Evolutionary conservation across 805 yeast species (phyloP).

Genomic region (Pichia cabralensis): DNA sequence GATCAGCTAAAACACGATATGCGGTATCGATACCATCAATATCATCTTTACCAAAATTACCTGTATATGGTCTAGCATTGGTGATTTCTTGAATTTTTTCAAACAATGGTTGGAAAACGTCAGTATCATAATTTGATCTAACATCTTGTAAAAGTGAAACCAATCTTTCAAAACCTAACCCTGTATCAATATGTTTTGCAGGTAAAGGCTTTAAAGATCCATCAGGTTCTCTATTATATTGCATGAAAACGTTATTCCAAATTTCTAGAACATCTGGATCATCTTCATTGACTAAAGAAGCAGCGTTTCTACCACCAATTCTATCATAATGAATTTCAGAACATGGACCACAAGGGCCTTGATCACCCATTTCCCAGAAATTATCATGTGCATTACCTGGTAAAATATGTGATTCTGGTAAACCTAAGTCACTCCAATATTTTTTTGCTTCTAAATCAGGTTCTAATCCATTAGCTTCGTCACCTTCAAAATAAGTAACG

Average conservation of each 20-base stretch:
- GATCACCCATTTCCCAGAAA: slow-evolving; percentile 99
- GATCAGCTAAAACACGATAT: slow-evolving; percentile 96
- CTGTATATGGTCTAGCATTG: slow-evolving; percentile 83
- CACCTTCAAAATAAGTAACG: slow-evolving; percentile 97
- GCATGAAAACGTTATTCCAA: slow-evolving; percentile 97
- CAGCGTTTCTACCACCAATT: slow-evolving; percentile 96
- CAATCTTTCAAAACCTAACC: slow-evolving; percentile 97
- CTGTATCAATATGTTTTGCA: slow-evolving; percentile 93
- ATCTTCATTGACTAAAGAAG: slow-evolving; percentile 84
- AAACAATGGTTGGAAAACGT: slow-evolving; percentile 87
- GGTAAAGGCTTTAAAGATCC: slow-evolving; percentile 75
- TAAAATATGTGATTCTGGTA: slow-evolving; percentile 81
- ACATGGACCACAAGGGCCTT: slow-evolving; percentile 99
- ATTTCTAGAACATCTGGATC: slow-evolving; percentile 97
- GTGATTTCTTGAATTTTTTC: slow-evolving; percentile 82
- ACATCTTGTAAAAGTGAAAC: slow-evolving; percentile 91
- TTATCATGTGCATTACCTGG: slow-evolving; percentile 89
- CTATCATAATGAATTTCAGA: slow-evolving; percentile 96
- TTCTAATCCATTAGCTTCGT: slow-evolving; percentile 65
- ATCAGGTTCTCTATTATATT: slow-evolving; percentile 89
- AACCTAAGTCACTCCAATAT: slow-evolving; percentile 81
- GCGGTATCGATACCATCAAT: slow-evolving; percentile 95
- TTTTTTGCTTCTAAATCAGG: slow-evolving; percentile 92
- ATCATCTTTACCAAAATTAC: slow-evolving; percentile 90
- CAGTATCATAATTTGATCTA: slow-evolving; percentile 92